Percentiles rank a stretch among this genome's conserved stretches.
Evolutionary conservation across 2,329 filamentous ascomycete genomes (phyloP).

Genomic region (Ceratocystis papillata): DNA sequence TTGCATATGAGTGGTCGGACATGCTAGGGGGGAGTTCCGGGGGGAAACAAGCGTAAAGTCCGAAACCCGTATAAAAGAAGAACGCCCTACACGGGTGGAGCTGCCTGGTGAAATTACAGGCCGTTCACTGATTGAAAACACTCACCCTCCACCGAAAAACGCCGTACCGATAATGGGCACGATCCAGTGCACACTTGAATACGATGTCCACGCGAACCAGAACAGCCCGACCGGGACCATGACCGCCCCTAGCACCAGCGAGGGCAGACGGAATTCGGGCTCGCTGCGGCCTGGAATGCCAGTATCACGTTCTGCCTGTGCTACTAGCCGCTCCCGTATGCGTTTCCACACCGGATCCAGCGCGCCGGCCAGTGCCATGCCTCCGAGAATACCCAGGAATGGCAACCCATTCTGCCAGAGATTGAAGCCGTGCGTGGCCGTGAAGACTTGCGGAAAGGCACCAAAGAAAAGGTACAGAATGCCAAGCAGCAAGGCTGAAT

Average conservation of each 20-base stretch:
- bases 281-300: slow-evolving; percentile 52
- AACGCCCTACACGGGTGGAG: neutral
- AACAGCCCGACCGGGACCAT: slow-evolving; percentile 74
- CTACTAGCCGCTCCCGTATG: slow-evolving; percentile 48
- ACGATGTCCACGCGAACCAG: slow-evolving; percentile 81
- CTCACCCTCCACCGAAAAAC: slow-evolving; percentile 61
- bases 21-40: neutral
- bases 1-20: neutral
- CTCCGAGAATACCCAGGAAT: slow-evolving; percentile 61
- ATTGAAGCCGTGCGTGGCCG: slow-evolving; percentile 61
- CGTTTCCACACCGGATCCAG: slow-evolving; percentile 57
- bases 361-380: slow-evolving; percentile 53
- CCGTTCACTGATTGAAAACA: slow-evolving; percentile 26
- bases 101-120: neutral
- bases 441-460: slow-evolving; percentile 72
- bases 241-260: slow-evolving; percentile 61
- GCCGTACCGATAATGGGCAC: slow-evolving; percentile 61
- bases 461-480: slow-evolving; percentile 87
- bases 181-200: slow-evolving; percentile 62
- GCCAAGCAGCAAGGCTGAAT: slow-evolving; percentile 74
- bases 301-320: slow-evolving; percentile 38
- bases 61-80: neutral
- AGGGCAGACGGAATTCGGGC: slow-evolving; percentile 76
- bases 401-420: slow-evolving; percentile 69
- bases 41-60: slow-evolving; percentile 13